Conservation (phyloP, 805 yeast species). For the Grigorovia humatica region DNA sequence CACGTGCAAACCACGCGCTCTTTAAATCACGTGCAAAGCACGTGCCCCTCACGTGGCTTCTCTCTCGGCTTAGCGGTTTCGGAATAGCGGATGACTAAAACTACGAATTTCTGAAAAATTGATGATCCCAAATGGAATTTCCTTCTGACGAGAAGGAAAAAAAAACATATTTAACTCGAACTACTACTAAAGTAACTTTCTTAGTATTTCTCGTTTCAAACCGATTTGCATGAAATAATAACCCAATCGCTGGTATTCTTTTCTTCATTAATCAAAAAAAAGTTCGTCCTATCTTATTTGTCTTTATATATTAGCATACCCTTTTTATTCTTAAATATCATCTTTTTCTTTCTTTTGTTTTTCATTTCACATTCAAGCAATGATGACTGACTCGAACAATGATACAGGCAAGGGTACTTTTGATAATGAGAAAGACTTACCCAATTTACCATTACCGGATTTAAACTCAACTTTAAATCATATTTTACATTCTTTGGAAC, state of each 20-base stretch:
- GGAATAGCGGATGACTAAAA: not conserved
- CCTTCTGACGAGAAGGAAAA: no score
- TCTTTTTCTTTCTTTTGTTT: no score
- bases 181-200: no score
- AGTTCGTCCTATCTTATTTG: no score
- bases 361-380: not conserved
- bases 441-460: conserved; percentile 54
- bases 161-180: no score
- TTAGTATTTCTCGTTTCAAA: no score
- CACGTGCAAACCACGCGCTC: not conserved
- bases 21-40: not conserved
- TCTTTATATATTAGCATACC: no score
- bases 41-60: not conserved
- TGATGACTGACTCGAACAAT: not conserved
- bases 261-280: no score
- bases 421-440: conserved; percentile 29
- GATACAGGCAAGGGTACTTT: conserved; percentile 3
- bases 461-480: conserved; percentile 41
- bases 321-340: no score
- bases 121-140: not conserved
- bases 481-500: conserved; percentile 46
- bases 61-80: not conserved
- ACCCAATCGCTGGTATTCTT: no score
- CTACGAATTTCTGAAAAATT: no score
- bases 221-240: no score